Base-by-base conservation (phyloP, 2,329 filamentous ascomycete species). In the Drechslerella coelobrocha region DNA sequence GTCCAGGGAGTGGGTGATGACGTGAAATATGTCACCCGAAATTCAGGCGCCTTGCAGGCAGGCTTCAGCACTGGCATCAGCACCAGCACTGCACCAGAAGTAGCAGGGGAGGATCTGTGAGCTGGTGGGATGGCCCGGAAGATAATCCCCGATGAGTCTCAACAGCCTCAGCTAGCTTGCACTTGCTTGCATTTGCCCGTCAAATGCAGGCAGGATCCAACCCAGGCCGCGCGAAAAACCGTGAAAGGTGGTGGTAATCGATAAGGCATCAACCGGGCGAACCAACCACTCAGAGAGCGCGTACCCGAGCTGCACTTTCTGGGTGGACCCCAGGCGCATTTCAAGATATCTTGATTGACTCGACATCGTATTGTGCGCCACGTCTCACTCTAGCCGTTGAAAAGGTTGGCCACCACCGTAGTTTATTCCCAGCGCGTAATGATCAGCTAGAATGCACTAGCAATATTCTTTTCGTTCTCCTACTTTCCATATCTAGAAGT, bases 131-230 rank as follows among this genome's bases (percentile, higher is more conserved):
- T 5, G 34, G 34, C 34, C 41, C 41, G 41, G 41, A 45, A 23
- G 41, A 3, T 45, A 45, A 45, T 45, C 41, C 41, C 41, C 41
- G 41, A 45, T 45, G 41, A 45, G 41, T 45, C 41, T 45, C 41
- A 45, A 45, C 41, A 14, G 12, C 34, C 4, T n/a, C 12, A 39
- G 12, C 34, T 14, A 6, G 34, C 34, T n/a, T n/a, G n/a, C n/a
- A n/a, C n/a, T n/a, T n/a, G n/a, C n/a, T n/a, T 21, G 19, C 41
- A 45, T 45, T 19, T 19, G 41, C 14, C 17, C 14, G 41, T 6
- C n/a, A 23, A 45, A 23, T 45, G 41, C 41, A 45, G 10, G 17
- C 41, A 23, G 41, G n/a, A 45, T 45, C 19, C 12, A 14, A n/a
- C 34, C 17, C 2, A n/a, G 17, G 5, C 12, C 4, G 12, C 12